Evolutionary conservation across 805 yeast species (phyloP).

Genomic region (Sugiyamaella marilandica): DNA sequence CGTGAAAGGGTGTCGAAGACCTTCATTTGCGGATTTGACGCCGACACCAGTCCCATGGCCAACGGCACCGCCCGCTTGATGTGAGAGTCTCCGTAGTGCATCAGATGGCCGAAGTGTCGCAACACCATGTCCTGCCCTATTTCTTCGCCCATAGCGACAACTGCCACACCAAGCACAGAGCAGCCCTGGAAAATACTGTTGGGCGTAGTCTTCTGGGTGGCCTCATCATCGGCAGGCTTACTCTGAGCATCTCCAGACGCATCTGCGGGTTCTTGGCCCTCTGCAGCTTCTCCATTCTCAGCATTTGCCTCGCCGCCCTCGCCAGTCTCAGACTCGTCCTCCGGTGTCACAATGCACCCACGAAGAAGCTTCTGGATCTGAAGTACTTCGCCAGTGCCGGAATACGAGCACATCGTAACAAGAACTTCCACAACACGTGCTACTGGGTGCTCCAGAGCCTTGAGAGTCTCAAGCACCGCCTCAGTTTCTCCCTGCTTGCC

Average conservation of each 20-base stretch:
- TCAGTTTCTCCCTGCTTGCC: constrained; percentile 95
- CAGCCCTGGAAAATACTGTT: constrained; percentile 71
- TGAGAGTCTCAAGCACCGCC: constrained; percentile 80
- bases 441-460: constrained; percentile 93
- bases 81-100: constrained; percentile 94
- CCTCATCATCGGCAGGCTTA: constrained; percentile 6
- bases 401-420: constrained; percentile 89
- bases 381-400: constrained; percentile 96
- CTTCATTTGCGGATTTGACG: constrained; percentile 93
- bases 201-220: constrained; percentile 31
- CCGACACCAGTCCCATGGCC: constrained; percentile 94
- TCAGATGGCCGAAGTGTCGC: constrained; percentile 94
- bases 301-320: constrained; percentile 27
- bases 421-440: constrained; percentile 83
- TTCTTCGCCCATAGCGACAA: constrained; percentile 95
- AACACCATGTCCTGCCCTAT: constrained; percentile 96
- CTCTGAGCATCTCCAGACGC: constrained; percentile 4
- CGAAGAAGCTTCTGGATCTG: constrained; percentile 88
- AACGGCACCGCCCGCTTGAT: constrained; percentile 93
- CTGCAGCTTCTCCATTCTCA: constrained; percentile 21
- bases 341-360: constrained; percentile 68
- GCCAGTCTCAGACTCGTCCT: constrained; percentile 47
- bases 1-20: constrained; percentile 94
- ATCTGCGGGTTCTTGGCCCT: constrained; percentile 10
- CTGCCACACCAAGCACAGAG: constrained; percentile 91